Evolutionary conservation across 305 asterid genomes (phyloP).

Genomic region (Ilex paraguariensis): DNA sequence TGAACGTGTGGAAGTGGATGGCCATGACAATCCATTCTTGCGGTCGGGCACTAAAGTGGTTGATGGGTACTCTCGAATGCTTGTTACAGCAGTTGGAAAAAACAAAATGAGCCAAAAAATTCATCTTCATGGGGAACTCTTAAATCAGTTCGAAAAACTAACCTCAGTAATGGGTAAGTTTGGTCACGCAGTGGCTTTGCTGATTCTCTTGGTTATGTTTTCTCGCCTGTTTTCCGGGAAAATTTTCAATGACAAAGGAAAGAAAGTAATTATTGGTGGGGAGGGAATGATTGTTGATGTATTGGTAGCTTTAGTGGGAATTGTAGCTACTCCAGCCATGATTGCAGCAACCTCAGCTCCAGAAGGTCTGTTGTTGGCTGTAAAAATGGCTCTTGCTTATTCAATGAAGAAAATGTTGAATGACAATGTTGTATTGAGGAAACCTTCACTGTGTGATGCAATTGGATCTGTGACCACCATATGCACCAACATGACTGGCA

Average conservation of each 20-base stretch:
- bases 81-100: conserved; percentile 27
- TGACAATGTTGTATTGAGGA: conserved; percentile 20
- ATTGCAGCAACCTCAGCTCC: conserved; percentile 25
- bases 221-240: conserved; percentile 24
- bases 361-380: conserved; percentile 29
- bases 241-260: conserved; percentile 7
- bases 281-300: conserved; percentile 10
- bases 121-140: conserved; percentile 10
- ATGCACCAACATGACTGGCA: conserved; percentile 21
- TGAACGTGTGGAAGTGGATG: conserved; percentile 9
- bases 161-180: conserved; percentile 13
- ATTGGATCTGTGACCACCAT: conserved; percentile 25
- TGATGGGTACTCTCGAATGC: conserved; percentile 22
- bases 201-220: conserved; percentile 15
- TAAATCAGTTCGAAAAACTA: conserved; percentile 13
- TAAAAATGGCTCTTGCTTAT: conserved; percentile 20
- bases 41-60: conserved; percentile 20
- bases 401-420: conserved; percentile 19
- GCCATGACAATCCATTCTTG: conserved; percentile 15
- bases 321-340: conserved; percentile 22
- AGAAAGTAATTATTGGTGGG: conserved; percentile 6
- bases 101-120: conserved; percentile 16
- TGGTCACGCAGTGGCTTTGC: conserved; percentile 15
- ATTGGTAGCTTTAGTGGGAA: conserved; percentile 16
- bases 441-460: conserved; percentile 24